These are phyloP conservation scores for Craterostigma plantagineum DNA, from an alignment of 257 asterid genomes.

Conservation along the genomic window DNA sequence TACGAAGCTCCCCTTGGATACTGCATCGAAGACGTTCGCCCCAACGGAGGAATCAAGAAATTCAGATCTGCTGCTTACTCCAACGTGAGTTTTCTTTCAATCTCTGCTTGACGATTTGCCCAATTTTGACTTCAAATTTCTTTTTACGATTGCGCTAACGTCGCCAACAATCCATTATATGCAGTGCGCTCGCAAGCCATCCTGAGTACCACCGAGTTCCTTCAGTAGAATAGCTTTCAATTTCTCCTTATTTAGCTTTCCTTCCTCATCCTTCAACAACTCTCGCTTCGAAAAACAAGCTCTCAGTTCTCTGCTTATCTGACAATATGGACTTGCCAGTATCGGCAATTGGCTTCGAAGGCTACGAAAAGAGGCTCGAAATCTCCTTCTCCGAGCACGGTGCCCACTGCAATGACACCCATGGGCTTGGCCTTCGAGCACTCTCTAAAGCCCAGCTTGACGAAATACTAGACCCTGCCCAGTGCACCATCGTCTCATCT, in stretches of 20 bases:
- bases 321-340: slow-evolving; percentile 14
- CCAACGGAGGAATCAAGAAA: slow-evolving; percentile 19
- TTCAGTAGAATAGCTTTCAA: slow-evolving; percentile 3
- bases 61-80: slow-evolving; percentile 24
- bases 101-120: too few relatives aligned
- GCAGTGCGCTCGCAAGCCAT: slow-evolving; percentile 26
- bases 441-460: slow-evolving; percentile 3
- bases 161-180: neutral
- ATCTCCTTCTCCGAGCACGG: slow-evolving; percentile 1
- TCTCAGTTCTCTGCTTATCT: slow-evolving; percentile 16
- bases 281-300: slow-evolving; percentile 9
- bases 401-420: too few relatives aligned
- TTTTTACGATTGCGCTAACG: neutral
- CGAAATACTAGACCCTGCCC: neutral
- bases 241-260: neutral
- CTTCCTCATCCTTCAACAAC: slow-evolving; percentile 3
- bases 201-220: slow-evolving; percentile 13
- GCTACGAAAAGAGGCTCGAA: slow-evolving; percentile 6
- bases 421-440: neutral
- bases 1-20: slow-evolving; percentile 22
- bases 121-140: neutral
- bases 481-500: slow-evolving; percentile 6
- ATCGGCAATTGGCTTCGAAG: slow-evolving; percentile 6
- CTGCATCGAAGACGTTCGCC: slow-evolving; percentile 21
- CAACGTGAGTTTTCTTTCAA: slow-evolving; percentile 13